A percentile compares a stretch with the other conserved stretches of the same genome.
Conservation (phyloP, 257 asterid species). For the Coffea canephora region DNA sequence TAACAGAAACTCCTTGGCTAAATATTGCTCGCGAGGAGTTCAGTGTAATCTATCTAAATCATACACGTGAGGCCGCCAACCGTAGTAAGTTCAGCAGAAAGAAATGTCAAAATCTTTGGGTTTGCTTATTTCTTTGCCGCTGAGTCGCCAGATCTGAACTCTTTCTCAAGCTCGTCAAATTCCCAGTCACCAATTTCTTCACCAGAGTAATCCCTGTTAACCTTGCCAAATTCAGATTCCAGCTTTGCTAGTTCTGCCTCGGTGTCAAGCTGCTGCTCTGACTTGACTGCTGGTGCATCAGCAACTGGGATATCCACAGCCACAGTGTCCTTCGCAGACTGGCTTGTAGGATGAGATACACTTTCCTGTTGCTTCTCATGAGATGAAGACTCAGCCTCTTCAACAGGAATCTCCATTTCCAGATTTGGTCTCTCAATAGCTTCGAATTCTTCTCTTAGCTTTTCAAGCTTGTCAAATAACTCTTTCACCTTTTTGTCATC, state of each 20-base stretch:
- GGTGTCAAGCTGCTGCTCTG: conserved; percentile 54
- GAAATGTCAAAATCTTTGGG: conserved; percentile 1
- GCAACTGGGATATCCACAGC: conserved; percentile 27
- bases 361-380: conserved; percentile 38
- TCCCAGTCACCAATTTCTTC: conserved; percentile 95
- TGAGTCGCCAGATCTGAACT: conserved; percentile 52
- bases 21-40: conserved; percentile 21
- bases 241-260: conserved; percentile 82
- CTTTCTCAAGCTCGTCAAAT: conserved; percentile 92
- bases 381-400: conserved; percentile 38
- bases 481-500: conserved; percentile 61
- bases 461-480: conserved; percentile 68
- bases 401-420: conserved; percentile 71
- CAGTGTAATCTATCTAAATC: conserved; percentile 16
- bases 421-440: conserved; percentile 77
- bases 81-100: conserved; percentile 11
- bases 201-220: conserved; percentile 53
- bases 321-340: conserved; percentile 31
- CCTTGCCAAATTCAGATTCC: conserved; percentile 87
- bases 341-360: conserved; percentile 32
- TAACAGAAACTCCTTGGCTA: conserved; percentile 18
- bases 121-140: conserved; percentile 34
- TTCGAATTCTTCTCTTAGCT: conserved; percentile 70
- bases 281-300: conserved; percentile 27
- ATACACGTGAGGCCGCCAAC: conserved; percentile 8